phyloP scores from a whole-genome alignment of 2,329 filamentous ascomycete species.

The Fusarium dimerum region DNA sequence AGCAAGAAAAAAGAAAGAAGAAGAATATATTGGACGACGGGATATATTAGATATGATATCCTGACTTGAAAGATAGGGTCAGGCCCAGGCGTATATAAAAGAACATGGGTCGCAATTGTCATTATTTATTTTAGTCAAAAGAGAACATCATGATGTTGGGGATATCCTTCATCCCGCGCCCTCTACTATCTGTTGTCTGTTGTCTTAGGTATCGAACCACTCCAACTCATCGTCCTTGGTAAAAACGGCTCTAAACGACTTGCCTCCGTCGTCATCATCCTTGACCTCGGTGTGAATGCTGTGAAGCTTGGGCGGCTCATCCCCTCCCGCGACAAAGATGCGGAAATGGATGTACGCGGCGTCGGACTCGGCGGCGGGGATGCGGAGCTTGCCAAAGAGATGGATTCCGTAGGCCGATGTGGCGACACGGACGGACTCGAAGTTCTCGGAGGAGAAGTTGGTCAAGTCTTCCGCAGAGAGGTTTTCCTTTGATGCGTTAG shows the following conservation, averaged over 20 bases:
- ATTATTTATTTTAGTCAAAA: neutral
- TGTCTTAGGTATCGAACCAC: conserved; percentile 52
- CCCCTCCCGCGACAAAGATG: conserved; percentile 81
- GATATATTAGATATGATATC: too few species aligned
- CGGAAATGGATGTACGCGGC: conserved; percentile 82
- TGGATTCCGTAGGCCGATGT: conserved; percentile 79
- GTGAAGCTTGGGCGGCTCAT: conserved; percentile 78
- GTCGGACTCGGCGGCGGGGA: conserved; percentile 48
- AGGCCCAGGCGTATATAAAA: neutral
- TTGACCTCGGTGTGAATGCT: conserved; percentile 95
- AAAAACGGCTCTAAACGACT: conserved; percentile 90
- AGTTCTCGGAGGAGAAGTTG: conserved; percentile 75
- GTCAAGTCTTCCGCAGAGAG: conserved; percentile 79
- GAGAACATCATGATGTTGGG: neutral
- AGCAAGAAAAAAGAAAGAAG: conserved; percentile 9
- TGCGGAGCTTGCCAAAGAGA: conserved; percentile 74
- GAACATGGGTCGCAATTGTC: neutral
- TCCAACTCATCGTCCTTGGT: conserved; percentile 86
- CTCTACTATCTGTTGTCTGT: neutral
- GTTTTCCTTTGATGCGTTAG: conserved; percentile 2
- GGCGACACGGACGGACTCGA: conserved; percentile 90
- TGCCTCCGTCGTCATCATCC: conserved; percentile 85
- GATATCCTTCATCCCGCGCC: too few species aligned
- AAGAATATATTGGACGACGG: neutral
- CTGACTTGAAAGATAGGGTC: too few species aligned